phyloP scores from a whole-genome alignment of 176 grass and related monocot species.

The Miscanthus lutarioriparius region DNA sequence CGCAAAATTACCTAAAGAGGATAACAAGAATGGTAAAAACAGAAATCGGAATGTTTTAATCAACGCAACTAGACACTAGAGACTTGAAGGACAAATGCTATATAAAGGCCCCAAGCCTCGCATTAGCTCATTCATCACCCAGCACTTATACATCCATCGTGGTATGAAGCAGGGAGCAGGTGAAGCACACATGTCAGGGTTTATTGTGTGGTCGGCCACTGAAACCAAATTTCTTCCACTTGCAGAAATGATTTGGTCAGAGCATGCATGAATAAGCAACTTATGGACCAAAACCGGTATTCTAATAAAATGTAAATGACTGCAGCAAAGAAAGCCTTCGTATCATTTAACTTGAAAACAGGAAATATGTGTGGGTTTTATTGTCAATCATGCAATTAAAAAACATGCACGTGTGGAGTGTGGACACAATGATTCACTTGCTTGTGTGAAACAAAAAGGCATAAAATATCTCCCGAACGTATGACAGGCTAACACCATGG shows the following conservation, averaged over 20 bases:
- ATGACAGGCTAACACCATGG: not conserved
- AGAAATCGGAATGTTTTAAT: not conserved
- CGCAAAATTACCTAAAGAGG: not conserved
- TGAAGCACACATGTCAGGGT: not conserved
- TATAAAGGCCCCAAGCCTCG: not conserved
- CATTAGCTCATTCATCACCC: not conserved
- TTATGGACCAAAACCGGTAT: slow-evolving; percentile 1
- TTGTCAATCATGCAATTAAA: not conserved
- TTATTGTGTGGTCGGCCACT: not conserved
- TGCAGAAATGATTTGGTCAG: not conserved
- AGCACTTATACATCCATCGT: not conserved
- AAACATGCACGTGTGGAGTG: not conserved
- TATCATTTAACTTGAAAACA: not conserved
- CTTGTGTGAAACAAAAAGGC: slow-evolving; percentile 11
- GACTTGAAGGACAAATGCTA: not conserved
- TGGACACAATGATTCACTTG: not conserved
- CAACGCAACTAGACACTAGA: not conserved
- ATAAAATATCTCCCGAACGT: not conserved
- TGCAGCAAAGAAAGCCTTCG: not conserved
- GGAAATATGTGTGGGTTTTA: not conserved
- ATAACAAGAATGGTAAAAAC: not conserved
- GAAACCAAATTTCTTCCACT: slow-evolving; percentile 1
- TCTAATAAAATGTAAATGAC: not conserved
- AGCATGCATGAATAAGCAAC: not conserved
- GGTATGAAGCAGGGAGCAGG: not conserved